Evolutionary conservation across 495 filamentous ascomycete genomes (phyloP).

Genomic region (Platismatia glauca): DNA sequence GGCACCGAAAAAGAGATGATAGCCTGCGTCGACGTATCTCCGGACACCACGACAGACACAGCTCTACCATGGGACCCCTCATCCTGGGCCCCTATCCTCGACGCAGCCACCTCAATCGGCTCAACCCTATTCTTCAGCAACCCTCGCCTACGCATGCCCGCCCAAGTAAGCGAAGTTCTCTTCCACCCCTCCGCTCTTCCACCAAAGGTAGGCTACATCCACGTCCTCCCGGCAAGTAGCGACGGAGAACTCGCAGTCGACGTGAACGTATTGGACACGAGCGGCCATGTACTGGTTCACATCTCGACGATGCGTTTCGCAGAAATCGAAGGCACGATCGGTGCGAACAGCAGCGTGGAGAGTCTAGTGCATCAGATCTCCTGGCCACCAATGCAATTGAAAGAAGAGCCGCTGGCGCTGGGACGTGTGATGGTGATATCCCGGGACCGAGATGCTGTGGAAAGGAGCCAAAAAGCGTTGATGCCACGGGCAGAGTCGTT

Average conservation of each 20-base stretch:
- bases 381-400: slow-evolving; percentile 29
- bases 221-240: slow-evolving; percentile 14
- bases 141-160: slow-evolving; percentile 38
- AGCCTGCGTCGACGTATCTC: slow-evolving; percentile 32
- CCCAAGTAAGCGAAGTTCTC: slow-evolving; percentile 26
- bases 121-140: slow-evolving; percentile 36
- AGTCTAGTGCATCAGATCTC: slow-evolving; percentile 32
- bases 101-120: slow-evolving; percentile 40
- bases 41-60: slow-evolving; percentile 9
- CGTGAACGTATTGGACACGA: background rate
- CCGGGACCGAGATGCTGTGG: slow-evolving; percentile 1
- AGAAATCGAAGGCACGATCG: slow-evolving; percentile 32
- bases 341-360: slow-evolving; percentile 25
- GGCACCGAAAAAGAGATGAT: slow-evolving; percentile 37
- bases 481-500: background rate
- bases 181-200: slow-evolving; percentile 17
- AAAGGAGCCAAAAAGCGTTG: background rate
- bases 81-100: slow-evolving; percentile 39
- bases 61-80: slow-evolving; percentile 27
- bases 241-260: background rate
- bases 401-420: slow-evolving; percentile 25
- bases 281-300: slow-evolving; percentile 12
- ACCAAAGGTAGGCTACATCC: slow-evolving; percentile 26
- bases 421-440: slow-evolving; percentile 25
- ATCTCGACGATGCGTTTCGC: slow-evolving; percentile 31